Conservation (phyloP, 345 rosid genomes). For the Eucalyptus pauciflora region DNA sequence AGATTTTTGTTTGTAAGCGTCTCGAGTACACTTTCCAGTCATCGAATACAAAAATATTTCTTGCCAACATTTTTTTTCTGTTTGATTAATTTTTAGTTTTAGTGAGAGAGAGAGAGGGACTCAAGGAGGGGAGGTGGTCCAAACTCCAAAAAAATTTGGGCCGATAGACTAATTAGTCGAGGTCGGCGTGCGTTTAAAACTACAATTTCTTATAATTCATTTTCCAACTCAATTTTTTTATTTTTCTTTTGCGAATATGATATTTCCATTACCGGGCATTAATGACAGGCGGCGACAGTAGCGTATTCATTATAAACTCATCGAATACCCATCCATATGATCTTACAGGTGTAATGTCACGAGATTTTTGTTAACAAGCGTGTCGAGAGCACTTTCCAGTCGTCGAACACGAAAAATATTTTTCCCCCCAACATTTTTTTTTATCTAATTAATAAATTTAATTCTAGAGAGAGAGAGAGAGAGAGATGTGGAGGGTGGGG, state of each 20-base stretch:
- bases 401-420: rapidly evolving
- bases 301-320: not conserved
- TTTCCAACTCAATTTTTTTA: not conserved
- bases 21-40: not conserved
- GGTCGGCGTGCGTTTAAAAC: not conserved
- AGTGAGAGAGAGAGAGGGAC: not conserved
- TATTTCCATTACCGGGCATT: not conserved
- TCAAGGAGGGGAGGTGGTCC: too few species aligned
- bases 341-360: not conserved
- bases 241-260: not conserved
- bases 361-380: not conserved
- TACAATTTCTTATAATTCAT: not conserved
- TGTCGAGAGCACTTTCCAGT: not conserved
- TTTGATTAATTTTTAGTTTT: not conserved
- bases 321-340: rapidly evolving
- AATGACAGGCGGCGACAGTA: rapidly evolving
- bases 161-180: not conserved
- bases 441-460: not conserved
- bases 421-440: not conserved
- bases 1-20: not conserved
- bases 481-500: not conserved
- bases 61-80: not conserved
- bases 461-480: not conserved
- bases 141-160: not conserved
- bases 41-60: not conserved